Base-by-base conservation (phyloP, 345 rosid species). In the Camelina sativa region DNA sequence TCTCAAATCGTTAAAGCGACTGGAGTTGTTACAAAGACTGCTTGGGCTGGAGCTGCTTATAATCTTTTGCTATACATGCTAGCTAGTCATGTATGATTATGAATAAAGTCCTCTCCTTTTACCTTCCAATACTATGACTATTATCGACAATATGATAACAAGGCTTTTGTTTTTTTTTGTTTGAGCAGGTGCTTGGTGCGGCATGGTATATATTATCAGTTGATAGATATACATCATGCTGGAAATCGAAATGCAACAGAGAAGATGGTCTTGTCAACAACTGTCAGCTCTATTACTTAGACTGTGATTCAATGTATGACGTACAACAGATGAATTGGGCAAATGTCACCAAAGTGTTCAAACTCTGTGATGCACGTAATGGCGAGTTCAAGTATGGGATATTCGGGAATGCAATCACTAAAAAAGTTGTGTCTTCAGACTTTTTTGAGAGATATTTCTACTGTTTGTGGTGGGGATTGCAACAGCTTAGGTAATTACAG, bases 21-120 rank as follows among this genome's bases (percentile, higher is more conserved):
- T 51, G 97, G 97, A 44, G 87, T 93, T 0, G 91, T 91, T 65
- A 82, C 96, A 10, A 85, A 86, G 83, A 89, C 98, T 56, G 98
- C 96, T 35, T 93, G 98, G 97, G 94, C 97, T 11, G 96, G 94
- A n/a, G 97, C 98, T 74, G 97, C 94, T 6, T 93, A 89, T 62
- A 91, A 88, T 69, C 96, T 93, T 79, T 68, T 88, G 43, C 69
- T 93, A 22, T 91, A 82, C 85, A 86, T 89, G 94, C 61, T 93
- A 72, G 97, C 97, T 56, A 88, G 97, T 70, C 97, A 93, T 83
- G 98, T 91, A 83, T n/a, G 90, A 12, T 70, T 96, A 93, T 83
- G 97, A 89, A 83, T n/a, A 89, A 12, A 59, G 15, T 28, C 17
- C 51, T 15, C 37, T 7, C 22, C 22, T 11, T 28, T 30, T 13